phyloP scores from a whole-genome alignment of 2,329 filamentous ascomycete genomes.

The Cladophialophora carrionii region DNA sequence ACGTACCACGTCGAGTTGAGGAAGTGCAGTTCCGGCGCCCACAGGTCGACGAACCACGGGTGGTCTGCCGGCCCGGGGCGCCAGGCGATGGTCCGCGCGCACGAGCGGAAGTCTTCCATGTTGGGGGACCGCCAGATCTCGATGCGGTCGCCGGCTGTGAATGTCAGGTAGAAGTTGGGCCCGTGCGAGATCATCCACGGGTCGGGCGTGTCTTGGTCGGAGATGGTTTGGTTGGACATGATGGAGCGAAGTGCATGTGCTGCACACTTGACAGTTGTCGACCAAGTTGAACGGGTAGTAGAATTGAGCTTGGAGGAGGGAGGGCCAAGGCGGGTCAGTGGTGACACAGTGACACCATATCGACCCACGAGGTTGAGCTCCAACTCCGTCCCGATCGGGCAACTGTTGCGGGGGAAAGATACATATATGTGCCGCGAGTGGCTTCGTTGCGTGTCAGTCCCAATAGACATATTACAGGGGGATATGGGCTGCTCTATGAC shows the following conservation, averaged over 20 bases:
- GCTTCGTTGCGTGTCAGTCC: neutral
- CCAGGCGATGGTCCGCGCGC: conserved; percentile 40
- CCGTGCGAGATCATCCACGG: conserved; percentile 41
- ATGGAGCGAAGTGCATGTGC: neutral
- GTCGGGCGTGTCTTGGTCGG: conserved; percentile 41
- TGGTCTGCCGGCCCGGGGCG: conserved; percentile 46
- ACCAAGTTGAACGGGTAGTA: neutral
- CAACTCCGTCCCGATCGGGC: neutral
- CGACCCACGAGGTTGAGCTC: neutral
- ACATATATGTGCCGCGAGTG: neutral
- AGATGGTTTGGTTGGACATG: conserved; percentile 42
- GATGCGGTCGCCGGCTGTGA: conserved; percentile 44
- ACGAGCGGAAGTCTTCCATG: conserved; percentile 42
- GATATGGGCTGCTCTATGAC: neutral
- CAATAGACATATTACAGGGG: neutral
- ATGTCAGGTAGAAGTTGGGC: conserved; percentile 42
- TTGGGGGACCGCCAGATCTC: conserved; percentile 43
- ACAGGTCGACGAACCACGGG: conserved; percentile 53
- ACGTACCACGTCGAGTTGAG: conserved; percentile 56
- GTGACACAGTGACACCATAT: neutral
- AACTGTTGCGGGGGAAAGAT: neutral
- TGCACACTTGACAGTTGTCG: neutral
- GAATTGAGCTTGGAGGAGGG: neutral
- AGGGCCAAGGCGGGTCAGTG: neutral
- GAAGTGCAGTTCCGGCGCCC: conserved; percentile 61